Base-by-base conservation (phyloP, 805 yeast genomes). In the Yamadazyma phyllophila region DNA sequence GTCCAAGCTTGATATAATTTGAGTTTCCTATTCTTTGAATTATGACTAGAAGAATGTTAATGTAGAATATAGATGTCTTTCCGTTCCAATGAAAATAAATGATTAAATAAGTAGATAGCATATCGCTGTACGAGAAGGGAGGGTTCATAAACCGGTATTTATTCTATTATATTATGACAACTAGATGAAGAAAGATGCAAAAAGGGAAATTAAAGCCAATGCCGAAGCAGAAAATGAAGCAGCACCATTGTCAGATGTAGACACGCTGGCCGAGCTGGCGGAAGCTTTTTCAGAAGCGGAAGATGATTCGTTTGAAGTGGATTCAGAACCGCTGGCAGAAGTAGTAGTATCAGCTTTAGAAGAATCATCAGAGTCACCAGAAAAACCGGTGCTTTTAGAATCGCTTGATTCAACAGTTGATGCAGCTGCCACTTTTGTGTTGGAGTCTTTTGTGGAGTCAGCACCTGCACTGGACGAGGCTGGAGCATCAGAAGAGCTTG, bases 1-100 rank as follows among this genome's bases (percentile, higher is more conserved):
- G 53, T 15, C 53, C 53, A 11, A 51, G 55, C 36, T 47, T 51
- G 32, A 51, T 51, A 32, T 51, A 51, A 46, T 26, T 15, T 30
- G 16, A 13, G 6, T 16, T 5, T 26, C 13, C 12, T 24, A 36
- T 36, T 9, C 24, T 20, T 20, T 20, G 3, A 20, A 20, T 3
- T 20, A 20, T 20, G 3, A 20, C 24, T 20, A 4, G 24, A 3
- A 20, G 24, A 20, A 20, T 20, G 6, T 36, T 12, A 30, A 17
- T 20, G 29, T 17, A 40, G 26, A 40, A 13, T 31, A 14, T 15
- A 33, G 14, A 11, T 24, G 9, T 17, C 12, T 24, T n/a, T 9
- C 7, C 13, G 13, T 27, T 4, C 11, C n/a, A 9, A 37, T 17
- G 16, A 26, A 17, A 26, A 37, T 37, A 26, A 10, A 17, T 11